These are phyloP conservation scores for Ogataea hybrid DNA, from an alignment of 1,139 yeast genomes.

Conservation along the genomic window DNA sequence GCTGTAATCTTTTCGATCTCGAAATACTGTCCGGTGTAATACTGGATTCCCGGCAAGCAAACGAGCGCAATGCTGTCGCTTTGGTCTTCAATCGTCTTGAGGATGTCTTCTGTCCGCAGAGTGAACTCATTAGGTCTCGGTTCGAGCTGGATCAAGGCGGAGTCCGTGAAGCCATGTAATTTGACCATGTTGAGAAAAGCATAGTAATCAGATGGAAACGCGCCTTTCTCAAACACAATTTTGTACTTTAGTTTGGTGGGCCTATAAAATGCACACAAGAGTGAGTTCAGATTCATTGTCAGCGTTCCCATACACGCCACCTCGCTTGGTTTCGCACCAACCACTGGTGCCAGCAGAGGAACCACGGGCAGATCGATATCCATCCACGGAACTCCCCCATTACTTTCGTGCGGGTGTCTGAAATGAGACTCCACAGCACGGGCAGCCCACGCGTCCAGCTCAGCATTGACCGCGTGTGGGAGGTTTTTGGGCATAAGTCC, in stretches of 20 bases:
- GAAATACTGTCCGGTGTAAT: conserved; percentile 86
- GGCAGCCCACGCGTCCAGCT: conserved; percentile 76
- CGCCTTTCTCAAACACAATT: conserved; percentile 79
- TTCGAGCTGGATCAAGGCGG: conserved; percentile 60
- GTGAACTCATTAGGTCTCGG: conserved; percentile 57
- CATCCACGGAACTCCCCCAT: conserved; percentile 64
- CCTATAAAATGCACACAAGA: conserved; percentile 70
- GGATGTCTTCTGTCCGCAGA: conserved; percentile 62
- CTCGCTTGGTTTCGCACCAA: conserved; percentile 71
- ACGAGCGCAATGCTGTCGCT: conserved; percentile 70
- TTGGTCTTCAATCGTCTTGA: conserved; percentile 52
- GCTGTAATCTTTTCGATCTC: conserved; percentile 68
- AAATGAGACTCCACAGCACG: conserved; percentile 87
- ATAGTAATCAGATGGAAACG: conserved; percentile 91
- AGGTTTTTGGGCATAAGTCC: conserved; percentile 82
- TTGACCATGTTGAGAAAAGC: conserved; percentile 75
- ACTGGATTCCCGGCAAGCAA: conserved; percentile 86
- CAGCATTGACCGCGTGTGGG: conserved; percentile 54
- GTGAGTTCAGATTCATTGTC: conserved; percentile 73
- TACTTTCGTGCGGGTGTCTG: conserved; percentile 52
- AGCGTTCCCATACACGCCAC: conserved; percentile 88
- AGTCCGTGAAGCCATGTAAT: conserved; percentile 55
- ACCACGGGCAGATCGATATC: conserved; percentile 76
- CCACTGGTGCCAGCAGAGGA: conserved; percentile 66
- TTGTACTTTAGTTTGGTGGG: conserved; percentile 61